Conservation (phyloP, 225 moss, liverwort and hornwort genomes). For the Rhytidiadelphus loreus region DNA sequence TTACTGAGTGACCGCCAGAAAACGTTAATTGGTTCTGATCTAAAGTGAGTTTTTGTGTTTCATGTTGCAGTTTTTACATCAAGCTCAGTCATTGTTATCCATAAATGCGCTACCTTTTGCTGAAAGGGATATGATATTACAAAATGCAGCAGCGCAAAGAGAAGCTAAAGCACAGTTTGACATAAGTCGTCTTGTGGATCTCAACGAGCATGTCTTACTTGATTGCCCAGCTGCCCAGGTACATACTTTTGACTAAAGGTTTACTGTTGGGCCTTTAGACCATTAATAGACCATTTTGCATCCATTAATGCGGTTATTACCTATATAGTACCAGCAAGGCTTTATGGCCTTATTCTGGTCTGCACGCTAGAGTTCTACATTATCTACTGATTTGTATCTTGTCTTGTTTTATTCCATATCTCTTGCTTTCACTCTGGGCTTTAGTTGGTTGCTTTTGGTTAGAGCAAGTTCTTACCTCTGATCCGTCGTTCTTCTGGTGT, state of each 20-base stretch:
- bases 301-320: neutral
- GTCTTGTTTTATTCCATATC: neutral
- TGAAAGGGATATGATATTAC: constrained; percentile 94
- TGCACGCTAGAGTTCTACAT: neutral
- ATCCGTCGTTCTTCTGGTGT: neutral
- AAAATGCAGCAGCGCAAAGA: constrained; percentile 83
- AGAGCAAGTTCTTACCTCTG: neutral
- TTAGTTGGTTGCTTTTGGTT: neutral
- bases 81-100: constrained; percentile 80
- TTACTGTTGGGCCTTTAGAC: neutral
- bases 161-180: constrained; percentile 96
- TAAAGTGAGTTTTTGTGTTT: neutral
- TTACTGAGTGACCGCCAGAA: neutral
- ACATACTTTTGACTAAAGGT: neutral
- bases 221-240: constrained; percentile 86
- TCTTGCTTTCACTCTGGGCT: neutral
- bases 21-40: neutral
- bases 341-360: neutral
- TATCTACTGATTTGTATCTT: neutral
- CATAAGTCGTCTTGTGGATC: constrained; percentile 77
- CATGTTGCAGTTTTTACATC: constrained; percentile 68
- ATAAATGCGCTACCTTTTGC: constrained; percentile 82
- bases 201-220: constrained; percentile 70
- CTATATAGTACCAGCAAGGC: neutral
- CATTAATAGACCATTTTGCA: neutral